A percentile compares a stretch with the other conserved stretches of the same genome.
Conservation (phyloP, 768 basidiomycete species). For the Mycena capillaripes region DNA sequence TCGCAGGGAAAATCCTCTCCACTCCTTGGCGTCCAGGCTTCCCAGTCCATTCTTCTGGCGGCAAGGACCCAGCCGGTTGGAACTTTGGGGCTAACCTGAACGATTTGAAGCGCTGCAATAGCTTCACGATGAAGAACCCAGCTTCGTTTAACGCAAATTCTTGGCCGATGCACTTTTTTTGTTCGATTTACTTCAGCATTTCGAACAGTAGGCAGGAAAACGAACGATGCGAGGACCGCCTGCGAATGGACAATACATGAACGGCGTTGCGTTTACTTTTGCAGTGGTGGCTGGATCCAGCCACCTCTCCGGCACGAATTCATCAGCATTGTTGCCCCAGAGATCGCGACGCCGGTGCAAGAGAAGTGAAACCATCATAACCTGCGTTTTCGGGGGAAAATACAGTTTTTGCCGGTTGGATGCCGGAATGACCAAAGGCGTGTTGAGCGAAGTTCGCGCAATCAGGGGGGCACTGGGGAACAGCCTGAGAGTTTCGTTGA, state of each 20-base stretch:
- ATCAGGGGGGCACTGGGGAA: constrained; percentile 25
- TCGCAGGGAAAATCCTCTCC: constrained; percentile 16
- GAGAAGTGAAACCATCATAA: constrained; percentile 17
- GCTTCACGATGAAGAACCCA: constrained; percentile 15
- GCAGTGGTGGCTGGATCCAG: constrained; percentile 7
- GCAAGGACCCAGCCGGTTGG: constrained; percentile 15
- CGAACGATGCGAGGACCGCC: constrained; percentile 15
- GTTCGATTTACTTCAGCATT: background rate
- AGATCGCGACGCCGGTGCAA: constrained; percentile 7
- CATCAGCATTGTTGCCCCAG: constrained; percentile 18
- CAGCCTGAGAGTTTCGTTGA: constrained; percentile 48
- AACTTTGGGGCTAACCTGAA: constrained; percentile 15
- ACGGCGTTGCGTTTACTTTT: constrained; percentile 12
- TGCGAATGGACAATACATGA: constrained; percentile 23
- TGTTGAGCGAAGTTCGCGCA: constrained; percentile 8
- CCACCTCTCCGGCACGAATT: constrained; percentile 18
- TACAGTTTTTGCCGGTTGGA: constrained; percentile 2
- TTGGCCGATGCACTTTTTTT: constrained; percentile 13
- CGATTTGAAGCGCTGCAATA: constrained; percentile 5
- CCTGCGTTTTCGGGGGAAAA: constrained; percentile 13
- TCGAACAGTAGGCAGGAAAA: background rate
- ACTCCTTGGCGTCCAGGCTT: constrained; percentile 20
- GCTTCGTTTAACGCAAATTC: constrained; percentile 23
- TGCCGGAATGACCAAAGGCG: constrained; percentile 20
- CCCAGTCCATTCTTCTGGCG: constrained; percentile 8